Conservation (phyloP, 2,329 filamentous ascomycete genomes). For the Aureobasidium sp. region DNA sequence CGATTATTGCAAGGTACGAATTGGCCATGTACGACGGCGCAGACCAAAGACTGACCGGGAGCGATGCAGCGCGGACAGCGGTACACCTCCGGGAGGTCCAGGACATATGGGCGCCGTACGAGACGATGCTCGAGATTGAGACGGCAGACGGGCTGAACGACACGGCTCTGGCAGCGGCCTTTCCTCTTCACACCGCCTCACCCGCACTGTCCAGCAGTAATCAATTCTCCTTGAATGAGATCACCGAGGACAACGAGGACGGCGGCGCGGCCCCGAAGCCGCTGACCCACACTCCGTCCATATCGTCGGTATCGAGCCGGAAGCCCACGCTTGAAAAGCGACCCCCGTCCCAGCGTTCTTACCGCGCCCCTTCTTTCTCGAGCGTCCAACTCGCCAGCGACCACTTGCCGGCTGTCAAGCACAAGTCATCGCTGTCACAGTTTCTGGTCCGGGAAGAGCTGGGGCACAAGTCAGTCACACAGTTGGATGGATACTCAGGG, state of each 20-base stretch:
- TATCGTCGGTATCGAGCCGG: neutral
- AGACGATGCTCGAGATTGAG: conserved; percentile 73
- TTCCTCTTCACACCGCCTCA: conserved; percentile 80
- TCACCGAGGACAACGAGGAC: conserved; percentile 79
- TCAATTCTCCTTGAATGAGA: conserved; percentile 55
- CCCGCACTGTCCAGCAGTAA: conserved; percentile 77
- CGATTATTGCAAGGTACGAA: conserved; percentile 80
- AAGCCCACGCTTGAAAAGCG: conserved; percentile 1
- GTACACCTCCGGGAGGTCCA: conserved; percentile 58
- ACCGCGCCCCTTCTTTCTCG: neutral
- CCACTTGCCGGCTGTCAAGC: conserved; percentile 10
- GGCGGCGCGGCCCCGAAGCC: conserved; percentile 14
- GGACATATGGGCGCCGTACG: conserved; percentile 73
- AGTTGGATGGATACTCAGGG: conserved; percentile 20
- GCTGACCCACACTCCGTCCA: neutral
- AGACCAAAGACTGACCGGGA: conserved; percentile 1
- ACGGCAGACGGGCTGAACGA: conserved; percentile 75
- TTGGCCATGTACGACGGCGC: conserved; percentile 3
- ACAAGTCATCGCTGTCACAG: conserved; percentile 27
- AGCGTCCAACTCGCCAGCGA: neutral
- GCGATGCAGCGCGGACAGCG: conserved; percentile 64
- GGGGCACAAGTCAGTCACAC: conserved; percentile 23
- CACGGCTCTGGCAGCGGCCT: conserved; percentile 77
- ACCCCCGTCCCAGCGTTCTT: conserved; percentile 4
- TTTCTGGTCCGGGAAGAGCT: conserved; percentile 26